Evolutionary conservation across 2,329 filamentous ascomycete species (phyloP).

Genomic region (Didymellaceae sp.): DNA sequence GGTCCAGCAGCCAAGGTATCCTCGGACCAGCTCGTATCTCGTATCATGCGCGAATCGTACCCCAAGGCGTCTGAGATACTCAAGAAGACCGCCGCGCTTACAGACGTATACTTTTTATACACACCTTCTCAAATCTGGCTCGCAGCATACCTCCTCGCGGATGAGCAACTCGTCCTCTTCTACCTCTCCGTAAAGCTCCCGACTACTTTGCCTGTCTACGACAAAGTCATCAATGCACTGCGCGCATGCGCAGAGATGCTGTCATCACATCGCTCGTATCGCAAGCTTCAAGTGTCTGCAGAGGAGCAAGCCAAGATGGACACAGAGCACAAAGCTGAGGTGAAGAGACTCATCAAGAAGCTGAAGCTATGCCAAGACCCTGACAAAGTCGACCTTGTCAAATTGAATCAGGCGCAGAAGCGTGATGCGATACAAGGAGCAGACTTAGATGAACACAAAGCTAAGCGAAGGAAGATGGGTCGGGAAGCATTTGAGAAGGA

Average conservation of each 20-base stretch:
- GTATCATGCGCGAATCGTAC: conserved; percentile 68
- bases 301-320: conserved; percentile 41
- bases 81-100: conserved; percentile 76
- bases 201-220: conserved; percentile 26
- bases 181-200: conserved; percentile 55
- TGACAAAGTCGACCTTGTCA: conserved; percentile 74
- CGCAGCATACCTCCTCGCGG: conserved; percentile 77
- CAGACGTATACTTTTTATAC: conserved; percentile 96
- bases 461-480: conserved; percentile 54
- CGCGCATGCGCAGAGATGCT: conserved; percentile 51
- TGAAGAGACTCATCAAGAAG: conserved; percentile 64
- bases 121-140: conserved; percentile 95
- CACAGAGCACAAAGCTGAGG: conserved; percentile 60
- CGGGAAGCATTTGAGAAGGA: conserved; percentile 54
- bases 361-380: conserved; percentile 77
- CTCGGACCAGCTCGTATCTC: conserved; percentile 44
- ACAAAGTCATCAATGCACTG: conserved; percentile 49
- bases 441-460: conserved; percentile 50
- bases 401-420: conserved; percentile 68
- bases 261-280: conserved; percentile 34
- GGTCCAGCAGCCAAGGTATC: conserved; percentile 23
- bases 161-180: conserved; percentile 65
- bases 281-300: conserved; percentile 17
- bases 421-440: conserved; percentile 47
- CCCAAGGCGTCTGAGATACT: conserved; percentile 64